Conservation (phyloP, 202 grass and related monocot species). For the Bolboschoenoplectus hybrid region DNA sequence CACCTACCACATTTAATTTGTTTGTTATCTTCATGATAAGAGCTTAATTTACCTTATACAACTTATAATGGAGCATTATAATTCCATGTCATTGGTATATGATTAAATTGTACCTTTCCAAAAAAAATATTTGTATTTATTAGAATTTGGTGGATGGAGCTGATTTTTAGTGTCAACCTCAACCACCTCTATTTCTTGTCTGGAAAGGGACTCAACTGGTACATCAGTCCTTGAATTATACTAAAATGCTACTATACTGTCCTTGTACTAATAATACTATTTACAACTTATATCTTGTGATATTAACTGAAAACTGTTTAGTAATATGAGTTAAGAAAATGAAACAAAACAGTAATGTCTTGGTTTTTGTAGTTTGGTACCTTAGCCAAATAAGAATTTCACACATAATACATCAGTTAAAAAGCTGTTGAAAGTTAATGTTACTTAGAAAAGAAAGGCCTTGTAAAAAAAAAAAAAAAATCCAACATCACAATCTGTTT, state of each 20-base stretch:
- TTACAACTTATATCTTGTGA: not conserved
- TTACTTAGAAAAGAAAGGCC: too few species aligned
- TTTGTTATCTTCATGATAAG: not conserved
- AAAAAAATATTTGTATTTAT: not conserved
- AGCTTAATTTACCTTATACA: constrained; percentile 15
- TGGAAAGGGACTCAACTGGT: constrained; percentile 24
- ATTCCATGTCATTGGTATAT: too few species aligned
- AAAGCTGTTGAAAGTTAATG: not conserved
- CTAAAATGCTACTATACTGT: not conserved
- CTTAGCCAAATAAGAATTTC: not conserved
- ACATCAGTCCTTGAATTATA: constrained; percentile 1
- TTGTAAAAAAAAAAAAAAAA: not conserved
- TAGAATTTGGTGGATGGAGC: constrained; percentile 10
- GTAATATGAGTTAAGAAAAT: not conserved
- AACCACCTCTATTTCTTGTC: not conserved
- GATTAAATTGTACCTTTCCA: not conserved
- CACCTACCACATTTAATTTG: constrained; percentile 14
- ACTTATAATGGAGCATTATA: not conserved
- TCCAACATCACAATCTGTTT: not conserved
- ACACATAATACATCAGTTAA: not conserved
- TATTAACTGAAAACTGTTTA: not conserved
- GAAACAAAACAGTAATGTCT: not conserved
- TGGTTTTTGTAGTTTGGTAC: not conserved
- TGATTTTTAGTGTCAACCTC: not conserved
- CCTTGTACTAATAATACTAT: constrained; percentile 6